Base-by-base conservation (phyloP, 495 filamentous ascomycete genomes). In the Margaritispora aquatica region DNA sequence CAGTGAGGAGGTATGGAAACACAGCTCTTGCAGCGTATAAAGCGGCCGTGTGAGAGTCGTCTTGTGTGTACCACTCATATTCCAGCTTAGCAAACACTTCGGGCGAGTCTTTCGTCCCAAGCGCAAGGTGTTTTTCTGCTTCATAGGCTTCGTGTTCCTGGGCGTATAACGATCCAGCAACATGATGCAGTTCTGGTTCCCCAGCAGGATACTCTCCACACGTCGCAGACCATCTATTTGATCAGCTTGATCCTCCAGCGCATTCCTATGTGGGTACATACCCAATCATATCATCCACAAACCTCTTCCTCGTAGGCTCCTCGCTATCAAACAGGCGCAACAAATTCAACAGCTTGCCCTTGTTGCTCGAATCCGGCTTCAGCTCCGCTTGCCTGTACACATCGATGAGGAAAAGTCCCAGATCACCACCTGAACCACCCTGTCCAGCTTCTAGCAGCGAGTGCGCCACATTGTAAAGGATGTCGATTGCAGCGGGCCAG, bases 131-230 rank as follows among this genome's bases (percentile, higher is more conserved):
- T 64, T 84, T 83, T 71, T 99, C 94, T 15, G 95, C 93, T 31
- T 95, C 92, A 74, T 96, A 96, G 11, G 86, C 82, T 51, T 96
- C 89, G 69, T 89, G 84, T 67, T 96, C 92, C 72, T 95, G 89
- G 11, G 91, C 92, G 69, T 88, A 96, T 26, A 97, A 76, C 9
- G 84, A 86, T 44, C 94, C 94, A 21, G 87, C 87, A 51, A 95
- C 92, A 74, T 97, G 92, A 69, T 99, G 94, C 58, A 99, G 76
- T 60, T 97, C 95, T 4, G 95, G 90, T 65, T 99, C 94, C 48
- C 94, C 94, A 61, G 90, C 86, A 47, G 95, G 94, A 68, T 90
- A 87, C 41, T 93, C 88, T 59, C 92, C 92, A 66, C 81, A 85
- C 65, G 86, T 88, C 24, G 82, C 78, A 64, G 90, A 92, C 94